These are phyloP conservation scores for Cladosporium sphaerospermum DNA, from an alignment of 2,329 filamentous ascomycete species.

Conservation along the genomic window DNA sequence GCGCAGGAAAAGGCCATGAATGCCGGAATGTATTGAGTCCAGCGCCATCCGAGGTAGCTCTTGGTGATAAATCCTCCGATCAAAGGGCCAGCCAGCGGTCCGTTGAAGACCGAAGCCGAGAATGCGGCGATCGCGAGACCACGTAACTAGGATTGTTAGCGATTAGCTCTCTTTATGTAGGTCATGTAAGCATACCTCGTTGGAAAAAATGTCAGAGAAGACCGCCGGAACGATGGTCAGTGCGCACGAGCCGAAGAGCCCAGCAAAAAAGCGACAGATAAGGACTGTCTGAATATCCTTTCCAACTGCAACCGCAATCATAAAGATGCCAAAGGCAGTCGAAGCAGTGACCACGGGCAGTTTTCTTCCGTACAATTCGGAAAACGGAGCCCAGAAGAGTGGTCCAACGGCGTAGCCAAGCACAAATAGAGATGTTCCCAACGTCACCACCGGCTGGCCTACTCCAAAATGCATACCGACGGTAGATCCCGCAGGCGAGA, in stretches of 20 bases:
- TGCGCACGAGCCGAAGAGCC: constrained; percentile 33
- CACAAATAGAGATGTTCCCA: constrained; percentile 35
- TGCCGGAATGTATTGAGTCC: constrained; percentile 44
- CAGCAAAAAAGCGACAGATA: constrained; percentile 34
- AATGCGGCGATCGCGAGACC: constrained; percentile 33
- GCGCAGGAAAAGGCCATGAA: constrained; percentile 52
- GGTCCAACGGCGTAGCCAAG: constrained; percentile 34
- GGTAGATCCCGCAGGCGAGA: constrained; percentile 36
- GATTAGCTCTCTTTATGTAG: too few species aligned
- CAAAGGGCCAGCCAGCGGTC: constrained; percentile 29
- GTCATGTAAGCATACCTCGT: constrained; percentile 16
- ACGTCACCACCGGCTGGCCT: constrained; percentile 31
- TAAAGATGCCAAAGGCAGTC: constrained; percentile 39
- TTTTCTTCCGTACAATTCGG: constrained; percentile 33
- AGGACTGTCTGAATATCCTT: constrained; percentile 35
- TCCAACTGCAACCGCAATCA: constrained; percentile 38
- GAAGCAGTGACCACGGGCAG: constrained; percentile 28
- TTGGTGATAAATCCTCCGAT: constrained; percentile 30
- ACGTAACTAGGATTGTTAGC: constrained; percentile 10
- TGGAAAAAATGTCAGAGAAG: constrained; percentile 35
- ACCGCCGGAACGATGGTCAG: constrained; percentile 45
- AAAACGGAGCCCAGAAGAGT: constrained; percentile 46
- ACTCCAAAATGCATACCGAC: constrained; percentile 41
- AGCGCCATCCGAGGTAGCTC: constrained; percentile 43
- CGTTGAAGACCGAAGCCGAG: constrained; percentile 29